Percentiles rank a stretch among this genome's conserved stretches.
Conservation (phyloP, 225 moss, liverwort and hornwort species). For the Rhytidiadelphus loreus region DNA sequence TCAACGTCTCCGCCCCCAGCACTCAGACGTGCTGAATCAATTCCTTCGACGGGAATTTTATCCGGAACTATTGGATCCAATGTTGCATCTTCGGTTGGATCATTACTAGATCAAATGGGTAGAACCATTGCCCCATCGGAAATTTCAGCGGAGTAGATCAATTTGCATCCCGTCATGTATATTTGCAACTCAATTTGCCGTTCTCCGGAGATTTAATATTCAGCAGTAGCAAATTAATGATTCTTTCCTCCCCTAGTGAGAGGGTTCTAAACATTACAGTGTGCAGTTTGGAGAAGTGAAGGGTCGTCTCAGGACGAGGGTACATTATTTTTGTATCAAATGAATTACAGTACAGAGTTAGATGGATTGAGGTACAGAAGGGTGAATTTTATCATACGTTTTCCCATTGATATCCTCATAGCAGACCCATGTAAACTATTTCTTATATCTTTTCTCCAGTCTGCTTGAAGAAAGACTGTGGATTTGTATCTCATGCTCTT, state of each 20-base stretch:
- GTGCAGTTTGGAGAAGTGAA: not conserved
- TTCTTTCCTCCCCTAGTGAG: constrained; percentile 8
- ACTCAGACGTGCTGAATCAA: not conserved
- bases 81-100: not conserved
- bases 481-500: not conserved
- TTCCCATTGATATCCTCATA: not conserved
- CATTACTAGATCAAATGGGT: not conserved
- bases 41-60: not conserved
- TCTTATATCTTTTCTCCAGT: not conserved
- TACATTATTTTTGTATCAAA: not conserved
- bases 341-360: not conserved
- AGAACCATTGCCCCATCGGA: not conserved
- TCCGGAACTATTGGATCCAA: not conserved
- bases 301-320: not conserved
- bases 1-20: constrained; percentile 9
- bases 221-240: not conserved
- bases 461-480: not conserved
- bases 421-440: not conserved
- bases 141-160: constrained; percentile 4
- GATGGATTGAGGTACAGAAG: not conserved
- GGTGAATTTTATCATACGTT: not conserved
- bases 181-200: not conserved
- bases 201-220: not conserved
- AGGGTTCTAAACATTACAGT: not conserved
- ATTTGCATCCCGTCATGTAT: not conserved